Base-by-base conservation (phyloP, 2,329 filamentous ascomycete genomes). In the Trichocomaceae sp. region DNA sequence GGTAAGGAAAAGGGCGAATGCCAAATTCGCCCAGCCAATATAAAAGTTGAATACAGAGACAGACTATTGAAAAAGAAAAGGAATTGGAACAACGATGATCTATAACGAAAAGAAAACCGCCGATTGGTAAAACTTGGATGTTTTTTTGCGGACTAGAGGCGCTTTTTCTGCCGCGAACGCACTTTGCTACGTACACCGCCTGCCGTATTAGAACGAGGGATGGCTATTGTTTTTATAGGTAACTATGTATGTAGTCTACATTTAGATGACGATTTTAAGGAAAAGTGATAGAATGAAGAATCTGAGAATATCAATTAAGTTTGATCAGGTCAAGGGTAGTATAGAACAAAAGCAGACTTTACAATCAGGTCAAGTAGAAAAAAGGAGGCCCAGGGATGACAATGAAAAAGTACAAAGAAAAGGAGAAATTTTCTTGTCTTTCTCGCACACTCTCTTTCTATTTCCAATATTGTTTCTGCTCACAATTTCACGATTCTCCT, bases 401-500 rank as follows among this genome's bases (percentile, higher is more conserved):
- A 26, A 49, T 20, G 5, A 37, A 19, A 20, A 35, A 12, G 7
- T 39, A 17, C 37, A 22, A 22, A 47, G 45, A 47, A 23, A 6
- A 22, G n/a, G 17, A 42, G 19, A 19, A 19, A 20, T n/a, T 42
- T 42, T 42, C 19, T 20, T 57, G 51, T 53, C 29, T 55, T 19
- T 57, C 47, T 54, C 44, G 56, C 59, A 64, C 66, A 41, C 63
- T 65, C 63, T 70, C 63, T 70, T 67, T 70, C 69, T 71, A 70
- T 69, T 67, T 52, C 54, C 48, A 51, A 46, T 47, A 39, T 45
- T 50, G 44, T 51, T 45, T 55, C 47, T 22, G 39, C 39, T 42
- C 39, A 42, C 39, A 42, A 22, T 42, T 42, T 42, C 39, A 20
- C 39, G 22, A 42, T 8, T 42, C 19, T 17, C 39, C 39, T 50